Conservation (phyloP, 2,329 filamentous ascomycete genomes). For the Microthyrium microscopicum region DNA sequence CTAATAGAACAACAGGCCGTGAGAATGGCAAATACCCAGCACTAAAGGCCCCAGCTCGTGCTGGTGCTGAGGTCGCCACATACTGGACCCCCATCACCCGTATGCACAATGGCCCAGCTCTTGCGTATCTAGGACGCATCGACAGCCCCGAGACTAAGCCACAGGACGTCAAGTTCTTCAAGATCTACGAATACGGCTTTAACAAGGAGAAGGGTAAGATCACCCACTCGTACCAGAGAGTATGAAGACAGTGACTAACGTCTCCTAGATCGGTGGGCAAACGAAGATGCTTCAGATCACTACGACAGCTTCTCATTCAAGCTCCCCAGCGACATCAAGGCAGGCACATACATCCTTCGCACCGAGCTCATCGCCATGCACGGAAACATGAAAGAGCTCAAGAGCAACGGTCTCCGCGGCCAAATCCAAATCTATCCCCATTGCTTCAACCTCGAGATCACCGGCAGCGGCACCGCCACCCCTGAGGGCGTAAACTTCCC, state of each 20-base stretch:
- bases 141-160: conserved; percentile 1
- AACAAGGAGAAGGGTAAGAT: conserved; percentile 10
- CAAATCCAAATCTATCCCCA: conserved; percentile 35
- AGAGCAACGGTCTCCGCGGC: conserved; percentile 16
- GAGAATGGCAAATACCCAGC: not conserved
- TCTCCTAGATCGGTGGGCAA: conserved; percentile 1
- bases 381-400: conserved; percentile 15
- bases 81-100: conserved; percentile 3
- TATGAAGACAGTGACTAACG: not conserved
- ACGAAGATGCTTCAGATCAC: not conserved
- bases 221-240: conserved; percentile 17
- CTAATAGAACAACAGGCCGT: not conserved
- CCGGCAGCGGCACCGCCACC: conserved; percentile 23
- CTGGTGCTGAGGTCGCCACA: conserved; percentile 2
- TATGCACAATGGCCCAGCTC: conserved; percentile 5
- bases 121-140: not conserved
- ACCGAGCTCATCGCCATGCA: conserved; percentile 37
- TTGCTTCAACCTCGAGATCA: conserved; percentile 33
- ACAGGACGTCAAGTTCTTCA: conserved; percentile 7
- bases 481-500: conserved; percentile 20
- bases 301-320: not conserved
- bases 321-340: conserved; percentile 16
- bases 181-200: conserved; percentile 5
- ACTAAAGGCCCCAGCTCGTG: conserved; percentile 1
- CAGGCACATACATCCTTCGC: conserved; percentile 36